Percentiles rank a stretch among this genome's conserved stretches.
These are phyloP conservation scores for Stentor coeruleus DNA, from an alignment of 73 alveolate genomes.

Conservation along the genomic window DNA sequence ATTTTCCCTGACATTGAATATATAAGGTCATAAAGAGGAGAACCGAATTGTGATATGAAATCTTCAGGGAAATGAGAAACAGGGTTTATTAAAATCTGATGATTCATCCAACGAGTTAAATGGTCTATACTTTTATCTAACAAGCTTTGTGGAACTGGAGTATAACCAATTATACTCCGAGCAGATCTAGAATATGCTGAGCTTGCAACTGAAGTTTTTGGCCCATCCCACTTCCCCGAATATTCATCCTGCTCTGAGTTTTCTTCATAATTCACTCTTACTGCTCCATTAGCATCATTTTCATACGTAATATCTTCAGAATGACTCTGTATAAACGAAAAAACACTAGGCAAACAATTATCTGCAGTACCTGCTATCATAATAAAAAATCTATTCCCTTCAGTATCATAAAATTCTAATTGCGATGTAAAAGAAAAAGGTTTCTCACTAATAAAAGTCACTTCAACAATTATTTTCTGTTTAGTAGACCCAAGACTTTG, in stretches of 20 bases:
- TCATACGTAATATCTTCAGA: slow-evolving; percentile 73
- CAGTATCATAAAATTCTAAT: slow-evolving; percentile 93
- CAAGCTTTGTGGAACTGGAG: slow-evolving; percentile 78
- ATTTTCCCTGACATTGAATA: slow-evolving; percentile 83
- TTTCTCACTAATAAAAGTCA: slow-evolving; percentile 72
- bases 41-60: slow-evolving; percentile 86
- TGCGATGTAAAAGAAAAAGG: slow-evolving; percentile 94
- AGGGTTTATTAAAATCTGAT: slow-evolving; percentile 61
- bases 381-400: slow-evolving; percentile 89
- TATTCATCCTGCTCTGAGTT: slow-evolving; percentile 65
- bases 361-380: slow-evolving; percentile 96
- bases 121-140: slow-evolving; percentile 88
- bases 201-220: slow-evolving; percentile 36
- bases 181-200: slow-evolving; percentile 70
- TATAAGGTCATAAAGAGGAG: slow-evolving; percentile 79
- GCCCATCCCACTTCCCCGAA: slow-evolving; percentile 44
- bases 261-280: slow-evolving; percentile 65
- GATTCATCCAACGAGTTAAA: slow-evolving; percentile 87
- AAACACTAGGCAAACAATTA: slow-evolving; percentile 85
- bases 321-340: slow-evolving; percentile 83
- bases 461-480: slow-evolving; percentile 87
- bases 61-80: slow-evolving; percentile 92
- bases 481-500: slow-evolving; percentile 71
- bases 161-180: slow-evolving; percentile 85
- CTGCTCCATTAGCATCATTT: slow-evolving; percentile 67